A percentile compares a stretch with the other conserved stretches of the same genome.
Evolutionary conservation across 73 alveolate genomes (phyloP).

Genomic region (Halteria grandinella): DNA sequence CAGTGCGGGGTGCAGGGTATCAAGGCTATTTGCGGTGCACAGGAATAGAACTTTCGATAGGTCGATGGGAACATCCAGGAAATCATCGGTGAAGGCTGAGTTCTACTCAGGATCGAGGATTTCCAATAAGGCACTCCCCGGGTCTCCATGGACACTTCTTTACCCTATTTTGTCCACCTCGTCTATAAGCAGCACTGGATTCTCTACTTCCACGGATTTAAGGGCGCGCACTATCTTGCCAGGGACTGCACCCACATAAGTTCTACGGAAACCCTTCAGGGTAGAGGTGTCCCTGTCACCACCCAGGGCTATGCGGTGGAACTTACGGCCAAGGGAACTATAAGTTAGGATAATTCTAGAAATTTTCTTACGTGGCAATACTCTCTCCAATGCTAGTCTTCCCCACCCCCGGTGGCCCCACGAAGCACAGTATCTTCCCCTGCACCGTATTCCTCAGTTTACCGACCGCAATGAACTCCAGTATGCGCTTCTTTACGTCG

Average conservation of each 20-base stretch:
- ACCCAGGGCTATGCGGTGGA: slow-evolving; percentile 83
- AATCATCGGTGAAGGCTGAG: slow-evolving; percentile 74
- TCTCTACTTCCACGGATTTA: slow-evolving; percentile 74
- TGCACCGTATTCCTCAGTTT: slow-evolving; percentile 75
- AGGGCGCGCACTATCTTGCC: slow-evolving; percentile 82
- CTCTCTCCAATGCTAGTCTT: slow-evolving; percentile 85
- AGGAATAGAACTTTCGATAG: slow-evolving; percentile 77
- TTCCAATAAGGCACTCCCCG: slow-evolving; percentile 80
- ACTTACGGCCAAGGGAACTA: slow-evolving; percentile 80
- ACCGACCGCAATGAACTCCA: slow-evolving; percentile 89
- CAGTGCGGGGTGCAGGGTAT: slow-evolving; percentile 72
- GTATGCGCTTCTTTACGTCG: slow-evolving; percentile 82
- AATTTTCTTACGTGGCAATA: slow-evolving; percentile 85
- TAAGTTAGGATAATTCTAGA: slow-evolving; percentile 43
- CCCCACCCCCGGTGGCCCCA: slow-evolving; percentile 97
- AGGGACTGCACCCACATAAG: slow-evolving; percentile 90
- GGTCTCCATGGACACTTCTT: slow-evolving; percentile 82
- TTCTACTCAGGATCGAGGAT: slow-evolving; percentile 87
- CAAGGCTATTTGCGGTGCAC: slow-evolving; percentile 84
- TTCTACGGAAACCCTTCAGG: slow-evolving; percentile 84
- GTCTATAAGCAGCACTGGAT: slow-evolving; percentile 84
- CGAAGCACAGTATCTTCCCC: slow-evolving; percentile 87
- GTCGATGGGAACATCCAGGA: slow-evolving; percentile 79
- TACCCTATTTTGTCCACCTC: slow-evolving; percentile 82
- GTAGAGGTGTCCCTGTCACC: slow-evolving; percentile 87